phyloP scores from a whole-genome alignment of 805 yeast species.

The Monosporozyma aquatica region DNA sequence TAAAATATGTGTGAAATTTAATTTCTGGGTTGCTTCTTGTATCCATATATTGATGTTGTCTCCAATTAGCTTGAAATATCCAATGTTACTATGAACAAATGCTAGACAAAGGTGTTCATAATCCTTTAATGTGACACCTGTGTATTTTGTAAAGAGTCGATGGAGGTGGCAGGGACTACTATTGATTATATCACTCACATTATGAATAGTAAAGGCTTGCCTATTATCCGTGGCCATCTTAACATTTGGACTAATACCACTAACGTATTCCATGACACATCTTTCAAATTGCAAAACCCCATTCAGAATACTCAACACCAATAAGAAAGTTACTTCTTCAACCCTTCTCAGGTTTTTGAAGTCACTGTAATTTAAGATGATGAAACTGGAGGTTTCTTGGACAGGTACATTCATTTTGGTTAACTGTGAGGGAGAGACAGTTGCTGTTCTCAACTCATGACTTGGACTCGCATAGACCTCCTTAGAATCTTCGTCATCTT shows the following conservation, averaged over 20 bases:
- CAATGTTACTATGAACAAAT: background rate
- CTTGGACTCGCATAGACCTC: background rate
- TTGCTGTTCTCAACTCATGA: background rate
- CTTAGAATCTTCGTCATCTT: background rate
- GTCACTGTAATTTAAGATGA: background rate
- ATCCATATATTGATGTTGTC: background rate
- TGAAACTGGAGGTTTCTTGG: background rate
- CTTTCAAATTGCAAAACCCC: background rate
- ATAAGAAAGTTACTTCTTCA: background rate
- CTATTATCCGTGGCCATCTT: background rate
- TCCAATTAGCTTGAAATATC: background rate
- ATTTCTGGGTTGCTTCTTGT: background rate
- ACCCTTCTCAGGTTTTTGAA: background rate
- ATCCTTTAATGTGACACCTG: background rate
- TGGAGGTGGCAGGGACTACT: slow-evolving; percentile 1
- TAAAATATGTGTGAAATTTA: background rate
- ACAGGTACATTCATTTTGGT: background rate
- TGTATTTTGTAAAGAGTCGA: background rate
- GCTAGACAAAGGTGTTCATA: background rate
- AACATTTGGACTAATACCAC: background rate
- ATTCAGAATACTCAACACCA: background rate
- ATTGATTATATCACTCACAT: background rate
- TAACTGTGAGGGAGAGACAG: slow-evolving; percentile 1
- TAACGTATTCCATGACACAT: background rate
- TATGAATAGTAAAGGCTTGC: background rate